Base-by-base conservation (phyloP, 371 early-diverging fungal genomes). In the Dichotomocladium elegans region DNA sequence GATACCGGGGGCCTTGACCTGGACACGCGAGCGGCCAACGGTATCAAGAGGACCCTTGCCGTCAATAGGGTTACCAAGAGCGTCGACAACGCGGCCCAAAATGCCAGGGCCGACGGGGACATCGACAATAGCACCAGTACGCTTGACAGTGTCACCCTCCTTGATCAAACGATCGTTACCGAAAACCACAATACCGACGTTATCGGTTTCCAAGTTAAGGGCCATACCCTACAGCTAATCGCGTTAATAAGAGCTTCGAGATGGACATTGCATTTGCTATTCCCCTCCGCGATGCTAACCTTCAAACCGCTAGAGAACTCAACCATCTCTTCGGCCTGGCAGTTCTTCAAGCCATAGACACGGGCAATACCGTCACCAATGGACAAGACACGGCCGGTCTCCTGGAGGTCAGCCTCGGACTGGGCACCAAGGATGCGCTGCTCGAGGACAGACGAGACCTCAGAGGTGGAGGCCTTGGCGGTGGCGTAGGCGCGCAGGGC, bases 311-410 rank as follows among this genome's bases (percentile, higher is more conserved):
- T 88, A 60, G 93, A 91, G 87, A 96, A 96, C 68, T 96, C 95
- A 69, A 96, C 96, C 95, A 96, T 94, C 84, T 96, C 96, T 80
- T 96, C 96, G 70, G 96, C 95, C 79, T 96, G 94, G 64, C 87
- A 84, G 77, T 95, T 93, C 83, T 90, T 90, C 74, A 95, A 78
- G 48, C 96, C 94, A 57, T 93, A 94, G 60, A 96, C 93, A 87
- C 95, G 92, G 62, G 95, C 95, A 80, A 96, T 95, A 92, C 95
- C 95, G 81, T 96, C 96, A 87, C 96, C 96, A 66, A 96, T 93
- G 69, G 95, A 94, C 72, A 96, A 80, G 56, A 96, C 96, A 67
- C 96, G 91, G 55, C 96, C 96, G 57, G 95, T 95, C 80, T 95
- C 95, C 70, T 92, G 88, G 59, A 96, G 82, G 67, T 96, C 93